These are phyloP conservation scores for Pseudozyma sp. DNA, from an alignment of 1,284 basidiomycete genomes.

Conservation along the genomic window DNA sequence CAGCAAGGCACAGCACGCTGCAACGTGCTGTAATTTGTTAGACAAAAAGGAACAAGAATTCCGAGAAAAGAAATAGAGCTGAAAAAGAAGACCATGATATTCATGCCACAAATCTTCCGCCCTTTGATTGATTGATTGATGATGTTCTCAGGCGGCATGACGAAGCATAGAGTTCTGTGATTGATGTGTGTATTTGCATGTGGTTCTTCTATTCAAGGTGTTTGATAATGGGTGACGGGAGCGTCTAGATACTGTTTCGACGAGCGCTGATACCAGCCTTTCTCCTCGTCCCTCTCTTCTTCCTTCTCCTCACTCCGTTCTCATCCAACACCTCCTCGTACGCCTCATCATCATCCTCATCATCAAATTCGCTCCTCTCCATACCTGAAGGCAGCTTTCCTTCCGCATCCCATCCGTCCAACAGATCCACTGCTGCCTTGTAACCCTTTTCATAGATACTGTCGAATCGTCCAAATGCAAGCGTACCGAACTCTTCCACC, in stretches of 20 bases:
- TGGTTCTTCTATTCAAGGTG: neutral
- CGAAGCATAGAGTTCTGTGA: too few species aligned
- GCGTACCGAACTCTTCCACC: slow-evolving; percentile 72
- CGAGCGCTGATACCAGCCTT: slow-evolving; percentile 50
- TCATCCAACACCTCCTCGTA: slow-evolving; percentile 25
- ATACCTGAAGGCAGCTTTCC: slow-evolving; percentile 80
- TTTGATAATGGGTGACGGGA: neutral
- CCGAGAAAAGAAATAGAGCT: too few species aligned
- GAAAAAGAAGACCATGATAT: too few species aligned
- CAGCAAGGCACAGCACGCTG: too few species aligned
- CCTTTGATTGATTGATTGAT: too few species aligned
- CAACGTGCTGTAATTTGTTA: too few species aligned
- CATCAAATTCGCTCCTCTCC: slow-evolving; percentile 68
- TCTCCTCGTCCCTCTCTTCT: slow-evolving; percentile 17
- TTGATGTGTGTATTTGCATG: neutral
- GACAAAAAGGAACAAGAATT: too few species aligned
- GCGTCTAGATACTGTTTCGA: slow-evolving; percentile 50
- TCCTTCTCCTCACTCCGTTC: slow-evolving; percentile 11
- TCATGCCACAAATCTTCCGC: too few species aligned
- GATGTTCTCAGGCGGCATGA: too few species aligned
- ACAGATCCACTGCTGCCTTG: slow-evolving; percentile 77
- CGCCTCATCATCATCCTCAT: slow-evolving; percentile 22
- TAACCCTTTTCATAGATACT: slow-evolving; percentile 84
- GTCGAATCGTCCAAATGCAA: slow-evolving; percentile 71
- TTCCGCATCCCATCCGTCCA: slow-evolving; percentile 84